Conservation (phyloP, 306 rosid species). For the Notholithocarpus densiflorus region DNA sequence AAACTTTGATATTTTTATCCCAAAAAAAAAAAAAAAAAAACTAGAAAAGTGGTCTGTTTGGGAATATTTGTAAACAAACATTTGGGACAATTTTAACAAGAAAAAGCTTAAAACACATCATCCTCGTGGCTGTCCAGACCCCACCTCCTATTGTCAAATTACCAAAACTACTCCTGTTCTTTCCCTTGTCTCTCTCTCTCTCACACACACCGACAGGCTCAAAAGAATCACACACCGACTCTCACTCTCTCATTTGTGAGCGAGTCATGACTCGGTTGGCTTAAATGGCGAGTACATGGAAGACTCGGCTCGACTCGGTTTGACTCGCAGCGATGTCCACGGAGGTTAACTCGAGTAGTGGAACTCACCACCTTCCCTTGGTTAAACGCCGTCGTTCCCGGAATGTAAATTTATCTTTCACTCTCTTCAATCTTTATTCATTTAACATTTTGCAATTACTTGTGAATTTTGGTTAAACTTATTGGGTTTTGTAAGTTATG, state of each 20-base stretch:
- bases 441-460: too few species aligned
- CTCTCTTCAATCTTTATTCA: background rate
- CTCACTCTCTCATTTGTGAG: background rate
- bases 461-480: too few species aligned
- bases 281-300: slow-evolving; percentile 35
- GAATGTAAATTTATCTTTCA: slow-evolving; percentile 56
- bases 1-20: too few species aligned
- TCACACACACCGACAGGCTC: background rate
- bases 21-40: too few species aligned
- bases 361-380: slow-evolving; percentile 69
- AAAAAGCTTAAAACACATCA: too few species aligned
- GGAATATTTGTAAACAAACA: too few species aligned
- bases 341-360: slow-evolving; percentile 49
- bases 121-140: too few species aligned
- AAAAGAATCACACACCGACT: background rate
- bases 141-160: background rate
- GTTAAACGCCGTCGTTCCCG: slow-evolving; percentile 80
- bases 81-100: too few species aligned
- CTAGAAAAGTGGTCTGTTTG: too few species aligned
- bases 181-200: background rate
- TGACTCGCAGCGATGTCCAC: slow-evolving; percentile 87
- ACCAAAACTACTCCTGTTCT: too few species aligned
- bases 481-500: too few species aligned
- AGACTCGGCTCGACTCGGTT: slow-evolving; percentile 55
- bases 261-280: background rate